Base-by-base conservation (phyloP, 208 protist genomes). In the Kentomonas sorsogonicus region DNA sequence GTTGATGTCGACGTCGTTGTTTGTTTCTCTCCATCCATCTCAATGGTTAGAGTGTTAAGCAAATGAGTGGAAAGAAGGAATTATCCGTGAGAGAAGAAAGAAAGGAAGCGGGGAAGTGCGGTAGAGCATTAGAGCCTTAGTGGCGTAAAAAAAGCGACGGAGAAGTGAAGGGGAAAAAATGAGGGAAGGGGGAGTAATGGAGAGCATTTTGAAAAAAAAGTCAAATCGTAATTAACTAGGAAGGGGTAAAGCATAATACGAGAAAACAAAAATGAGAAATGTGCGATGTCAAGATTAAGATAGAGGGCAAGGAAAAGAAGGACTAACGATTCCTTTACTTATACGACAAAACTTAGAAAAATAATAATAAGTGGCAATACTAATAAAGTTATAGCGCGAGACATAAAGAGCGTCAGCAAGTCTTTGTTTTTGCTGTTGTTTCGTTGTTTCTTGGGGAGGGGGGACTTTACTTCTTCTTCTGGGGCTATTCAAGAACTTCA, bases 21-120 rank as follows among this genome's bases (percentile, higher is more conserved):
- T n/a, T n/a, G n/a, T n/a, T n/a, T n/a, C n/a, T n/a, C n/a, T n/a
- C n/a, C n/a, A n/a, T n/a, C n/a, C n/a, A n/a, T n/a, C n/a, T n/a
- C n/a, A n/a, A n/a, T n/a, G n/a, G n/a, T n/a, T n/a, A n/a, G n/a
- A n/a, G n/a, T n/a, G n/a, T n/a, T n/a, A n/a, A n/a, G n/a, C n/a
- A n/a, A 47, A 6, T 6, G 43, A 16, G 20, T 22, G 6, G 11
- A 62, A 62, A 33, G 50, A 68, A 18, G 40, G 40, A 34, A 60
- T 4, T 31, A 60, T 20, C 40, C 56, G 6, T 27, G 5, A 33
- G 6, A 41, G 15, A 45, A 63, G 36, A 63, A 52, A 43, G 54
- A 41, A 47, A 53, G 48, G 36, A 43, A 27, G 20, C 33, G 34
- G 26, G 18, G 1, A 34, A 25, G 27, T 6, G 36, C 5, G 1